Conservation (phyloP, 345 rosid species). For the Sonneratia caseolaris region DNA sequence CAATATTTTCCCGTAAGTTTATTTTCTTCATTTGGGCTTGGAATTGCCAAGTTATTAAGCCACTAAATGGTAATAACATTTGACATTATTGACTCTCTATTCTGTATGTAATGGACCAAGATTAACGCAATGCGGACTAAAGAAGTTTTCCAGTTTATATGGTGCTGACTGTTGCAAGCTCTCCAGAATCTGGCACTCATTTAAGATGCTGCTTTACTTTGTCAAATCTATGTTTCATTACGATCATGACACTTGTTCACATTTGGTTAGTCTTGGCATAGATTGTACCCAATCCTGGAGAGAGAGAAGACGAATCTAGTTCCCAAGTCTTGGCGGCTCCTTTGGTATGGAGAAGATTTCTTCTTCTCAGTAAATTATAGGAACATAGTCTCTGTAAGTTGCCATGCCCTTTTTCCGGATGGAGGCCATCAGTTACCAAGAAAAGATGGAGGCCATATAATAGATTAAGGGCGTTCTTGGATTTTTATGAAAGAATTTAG, state of each 20-base stretch:
- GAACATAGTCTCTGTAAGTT: background rate
- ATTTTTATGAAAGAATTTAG: background rate
- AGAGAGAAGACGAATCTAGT: background rate
- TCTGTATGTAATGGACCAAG: too few relatives aligned
- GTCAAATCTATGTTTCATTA: background rate
- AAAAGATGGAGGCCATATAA: background rate
- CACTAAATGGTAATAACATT: background rate
- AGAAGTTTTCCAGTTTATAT: background rate
- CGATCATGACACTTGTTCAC: background rate
- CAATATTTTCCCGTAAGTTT: background rate
- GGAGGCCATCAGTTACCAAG: background rate
- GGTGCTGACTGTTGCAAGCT: background rate
- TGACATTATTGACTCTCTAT: background rate
- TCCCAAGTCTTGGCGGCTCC: background rate
- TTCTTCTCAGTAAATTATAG: background rate
- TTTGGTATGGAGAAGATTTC: background rate
- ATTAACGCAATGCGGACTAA: background rate
- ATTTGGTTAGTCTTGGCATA: background rate
- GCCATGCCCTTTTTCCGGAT: background rate
- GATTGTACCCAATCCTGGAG: background rate
- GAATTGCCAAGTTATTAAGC: background rate
- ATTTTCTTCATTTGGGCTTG: background rate
- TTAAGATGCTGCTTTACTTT: background rate
- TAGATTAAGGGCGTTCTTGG: background rate
- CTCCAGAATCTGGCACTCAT: background rate